Evolutionary conservation across 2,329 filamentous ascomycete species (phyloP).

Genomic region (Rhynchosporium secalis): DNA sequence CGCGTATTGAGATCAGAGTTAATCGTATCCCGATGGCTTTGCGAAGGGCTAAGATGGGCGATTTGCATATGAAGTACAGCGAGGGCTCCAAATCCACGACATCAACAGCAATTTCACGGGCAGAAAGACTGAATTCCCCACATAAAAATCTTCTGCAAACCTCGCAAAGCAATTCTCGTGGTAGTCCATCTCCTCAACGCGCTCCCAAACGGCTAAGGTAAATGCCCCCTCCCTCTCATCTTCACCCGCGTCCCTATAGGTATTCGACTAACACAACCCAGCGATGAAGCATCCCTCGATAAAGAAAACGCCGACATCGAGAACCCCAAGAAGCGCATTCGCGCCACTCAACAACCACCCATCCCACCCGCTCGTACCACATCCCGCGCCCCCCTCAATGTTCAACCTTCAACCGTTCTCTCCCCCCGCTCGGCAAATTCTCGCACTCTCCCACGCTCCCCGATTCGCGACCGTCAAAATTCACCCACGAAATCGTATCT

Average conservation of each 20-base stretch:
- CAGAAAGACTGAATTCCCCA: slow-evolving; percentile 28
- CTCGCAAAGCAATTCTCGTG: slow-evolving; percentile 28
- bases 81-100: slow-evolving; percentile 19
- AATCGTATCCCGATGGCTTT: slow-evolving; percentile 84
- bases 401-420: slow-evolving; percentile 61
- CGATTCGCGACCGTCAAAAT: slow-evolving; percentile 26
- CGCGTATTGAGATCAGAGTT: slow-evolving; percentile 87
- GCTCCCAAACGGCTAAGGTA: slow-evolving; percentile 55
- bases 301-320: slow-evolving; percentile 74
- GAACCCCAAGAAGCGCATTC: slow-evolving; percentile 67
- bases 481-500: slow-evolving; percentile 60
- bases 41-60: slow-evolving; percentile 78
- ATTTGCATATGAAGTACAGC: slow-evolving; percentile 52
- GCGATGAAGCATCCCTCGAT: slow-evolving; percentile 61
- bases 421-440: slow-evolving; percentile 84
- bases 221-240: slow-evolving; percentile 25
- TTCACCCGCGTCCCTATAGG: no score
- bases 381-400: slow-evolving; percentile 45
- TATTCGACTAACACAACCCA: slow-evolving; percentile 41
- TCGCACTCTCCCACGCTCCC: slow-evolving; percentile 44
- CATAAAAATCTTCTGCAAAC: slow-evolving; percentile 33
- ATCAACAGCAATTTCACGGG: slow-evolving; percentile 22
- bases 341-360: slow-evolving; percentile 37
- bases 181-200: slow-evolving; percentile 36
- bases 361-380: slow-evolving; percentile 40